Evolutionary conservation across 371 early-diverging fungal species (phyloP).

Genomic region (Syncephalastrum racemosum): DNA sequence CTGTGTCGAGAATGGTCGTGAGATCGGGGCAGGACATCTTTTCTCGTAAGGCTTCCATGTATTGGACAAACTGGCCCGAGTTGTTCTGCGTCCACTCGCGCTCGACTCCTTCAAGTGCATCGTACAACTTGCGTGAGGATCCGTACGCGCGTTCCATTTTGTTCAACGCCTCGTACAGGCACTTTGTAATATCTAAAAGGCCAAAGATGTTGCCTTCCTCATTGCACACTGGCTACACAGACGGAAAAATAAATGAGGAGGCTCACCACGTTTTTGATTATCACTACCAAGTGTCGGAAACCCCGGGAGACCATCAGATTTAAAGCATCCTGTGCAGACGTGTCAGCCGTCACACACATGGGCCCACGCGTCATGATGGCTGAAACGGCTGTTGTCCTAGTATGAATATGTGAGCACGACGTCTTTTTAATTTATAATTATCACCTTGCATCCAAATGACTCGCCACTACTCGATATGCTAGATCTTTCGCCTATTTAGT

Average conservation of each 20-base stretch:
- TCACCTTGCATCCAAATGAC: constrained; percentile 16
- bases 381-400: constrained; percentile 24
- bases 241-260: not conserved
- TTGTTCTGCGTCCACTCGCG: constrained; percentile 68
- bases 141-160: constrained; percentile 94
- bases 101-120: constrained; percentile 93
- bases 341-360: constrained; percentile 83
- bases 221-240: constrained; percentile 80
- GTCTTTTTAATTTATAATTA: constrained; percentile 5
- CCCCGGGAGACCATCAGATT: constrained; percentile 93
- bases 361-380: constrained; percentile 92
- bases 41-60: constrained; percentile 61
- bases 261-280: not conserved
- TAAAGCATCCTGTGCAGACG: constrained; percentile 88
- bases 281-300: constrained; percentile 89
- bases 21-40: constrained; percentile 85
- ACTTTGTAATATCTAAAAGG: constrained; percentile 93
- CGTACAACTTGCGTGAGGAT: constrained; percentile 83
- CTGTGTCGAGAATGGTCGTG: constrained; percentile 65
- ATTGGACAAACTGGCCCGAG: constrained; percentile 38
- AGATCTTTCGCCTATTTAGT: constrained; percentile 6
- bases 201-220: constrained; percentile 93
- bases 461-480: constrained; percentile 16
- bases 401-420: constrained; percentile 11
- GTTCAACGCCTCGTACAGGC: constrained; percentile 92